Base-by-base conservation (phyloP, 805 yeast genomes). In the Huiozyma sinensis region DNA sequence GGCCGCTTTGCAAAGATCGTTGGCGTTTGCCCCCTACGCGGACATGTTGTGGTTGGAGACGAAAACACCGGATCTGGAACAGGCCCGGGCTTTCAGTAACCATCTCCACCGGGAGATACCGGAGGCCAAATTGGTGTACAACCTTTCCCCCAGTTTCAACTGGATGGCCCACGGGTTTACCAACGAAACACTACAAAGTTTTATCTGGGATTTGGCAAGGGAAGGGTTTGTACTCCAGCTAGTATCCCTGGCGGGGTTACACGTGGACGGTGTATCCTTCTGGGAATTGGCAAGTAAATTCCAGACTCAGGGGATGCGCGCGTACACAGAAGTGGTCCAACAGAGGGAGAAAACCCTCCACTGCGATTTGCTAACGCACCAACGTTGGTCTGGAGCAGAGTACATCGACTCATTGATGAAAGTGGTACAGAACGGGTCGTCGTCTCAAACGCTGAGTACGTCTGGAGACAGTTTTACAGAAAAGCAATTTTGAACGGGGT, bases 11-110 rank as follows among this genome's bases (percentile, higher is more conserved):
- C 70, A 73, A 52, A 66, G 83, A 44, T 73, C 76, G 0, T 55
- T 75, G 28, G 68, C 68, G 1, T 78, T 66, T 56, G 76, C 80
- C 6, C 82, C 81, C 10, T 73, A 73, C 47, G 70, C 81, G 9
- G 83, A 77, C 46, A 56, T 76, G 55, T 57, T 78, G 24, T 78
- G 83, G 83, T 63, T 77, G 12, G 82, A 79, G 53, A 78, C 83
- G 33, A 76, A 76, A 56, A 68, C 71, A 4, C 83, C 83, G 13
- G 70, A 76, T 50, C 56, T 77, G 40, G 49, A 64, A 30, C 75
- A 75, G 54, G 81, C 81, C 6, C 61, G 60, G 43, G 58, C 55
- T 2, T 69, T 76, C 49, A 76, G 81, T 11, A 53, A 63, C 10
- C 57, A 60, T 40, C 69, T 78, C 46, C 77, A 73, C 44, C 62